Base-by-base conservation (phyloP, 768 basidiomycete species). In the Leucocoprinus leucothites region DNA sequence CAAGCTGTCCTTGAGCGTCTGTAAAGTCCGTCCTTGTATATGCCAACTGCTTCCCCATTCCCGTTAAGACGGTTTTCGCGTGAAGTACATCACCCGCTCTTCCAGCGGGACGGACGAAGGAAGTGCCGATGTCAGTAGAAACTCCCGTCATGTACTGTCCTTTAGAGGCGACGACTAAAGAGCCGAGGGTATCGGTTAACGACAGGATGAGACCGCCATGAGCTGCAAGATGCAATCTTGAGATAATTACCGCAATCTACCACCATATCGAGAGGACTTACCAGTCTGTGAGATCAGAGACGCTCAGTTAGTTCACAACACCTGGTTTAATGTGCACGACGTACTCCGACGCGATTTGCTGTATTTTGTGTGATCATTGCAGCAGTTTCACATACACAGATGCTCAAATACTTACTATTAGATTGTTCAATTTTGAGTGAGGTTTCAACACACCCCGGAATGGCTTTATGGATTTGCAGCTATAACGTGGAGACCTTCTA, bases 61-160 rank as follows among this genome's bases (percentile, higher is more conserved):
- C 83, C 46, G 82, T 87, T 28, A 92, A 64, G 1, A 76, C 74
- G 0, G 86, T 88, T 60, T 78, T 87, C 2, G 82, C 82, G 52
- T 80, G 77, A 13, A 94, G 66, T 11, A 77, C 69, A 57, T 92
- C 89, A 9, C 90, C 91, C 0, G 74, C 71, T 52, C 74, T 77
- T n/a, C 91, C 91, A 4, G 80, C 87, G 18, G 88, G 89, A 31
- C 84, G 82, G 55, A 92, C 81, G 58, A 92, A 93, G 1, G 87
- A 87, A 0, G 90, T 80, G 21, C 77, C 85, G 59, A 94, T 82
- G 65, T 93, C 91, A 2, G 89, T 90, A 2, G 89, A 91, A 9
- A 93, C 90, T 14, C 91, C 90, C 0, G 91, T 93, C 90, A 91
- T 91, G 63, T 73, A 94, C 8, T 91, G 85, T 2, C 91, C 91